A percentile compares a stretch with the other conserved stretches of the same genome.
These are phyloP conservation scores for Pythium pyrilobum DNA, from an alignment of 352 stramenopile genomes.

Conservation along the genomic window DNA sequence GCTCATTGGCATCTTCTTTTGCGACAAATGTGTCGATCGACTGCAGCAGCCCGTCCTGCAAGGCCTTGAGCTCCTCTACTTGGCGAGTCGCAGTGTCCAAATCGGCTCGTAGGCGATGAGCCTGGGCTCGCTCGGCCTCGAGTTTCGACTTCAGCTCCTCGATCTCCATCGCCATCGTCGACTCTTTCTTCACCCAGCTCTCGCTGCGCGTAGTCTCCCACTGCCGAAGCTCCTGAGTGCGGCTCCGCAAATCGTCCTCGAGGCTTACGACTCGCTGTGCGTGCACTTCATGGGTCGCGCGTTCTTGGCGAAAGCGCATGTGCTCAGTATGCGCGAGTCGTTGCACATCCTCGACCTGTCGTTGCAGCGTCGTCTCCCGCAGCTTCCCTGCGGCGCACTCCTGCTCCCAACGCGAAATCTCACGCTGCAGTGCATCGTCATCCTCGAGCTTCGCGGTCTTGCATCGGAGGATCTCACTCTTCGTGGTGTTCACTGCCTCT, in stretches of 20 bases:
- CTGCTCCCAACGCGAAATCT: conserved; percentile 14
- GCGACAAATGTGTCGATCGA: conserved; percentile 47
- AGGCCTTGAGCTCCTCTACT: conserved; percentile 51
- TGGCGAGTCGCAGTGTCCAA: conserved; percentile 19
- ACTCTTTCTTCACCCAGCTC: conserved; percentile 20
- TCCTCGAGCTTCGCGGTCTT: conserved; percentile 6
- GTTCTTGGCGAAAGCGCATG: conserved; percentile 12
- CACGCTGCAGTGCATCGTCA: conserved; percentile 3
- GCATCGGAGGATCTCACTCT: conserved; percentile 7
- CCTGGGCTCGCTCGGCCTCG: background rate
- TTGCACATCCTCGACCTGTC: conserved; percentile 25
- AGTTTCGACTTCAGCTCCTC: conserved; percentile 17
- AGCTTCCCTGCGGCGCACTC: conserved; percentile 13
- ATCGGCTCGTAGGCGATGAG: conserved; percentile 6
- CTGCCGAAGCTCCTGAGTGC: conserved; percentile 3
- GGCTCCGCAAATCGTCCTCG: conserved; percentile 19
- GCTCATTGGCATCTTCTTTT: conserved; percentile 22
- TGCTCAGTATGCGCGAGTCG: conserved; percentile 27
- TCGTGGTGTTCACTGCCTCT: background rate
- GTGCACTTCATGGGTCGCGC: conserved; percentile 7
- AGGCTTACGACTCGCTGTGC: conserved; percentile 11
- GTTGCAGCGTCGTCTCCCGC: conserved; percentile 23
- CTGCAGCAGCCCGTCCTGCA: conserved; percentile 65
- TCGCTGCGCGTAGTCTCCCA: conserved; percentile 8
- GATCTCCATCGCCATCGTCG: conserved; percentile 18